Base-by-base conservation (phyloP, 2,329 filamentous ascomycete species). In the Aspergillus hiratsukae region DNA sequence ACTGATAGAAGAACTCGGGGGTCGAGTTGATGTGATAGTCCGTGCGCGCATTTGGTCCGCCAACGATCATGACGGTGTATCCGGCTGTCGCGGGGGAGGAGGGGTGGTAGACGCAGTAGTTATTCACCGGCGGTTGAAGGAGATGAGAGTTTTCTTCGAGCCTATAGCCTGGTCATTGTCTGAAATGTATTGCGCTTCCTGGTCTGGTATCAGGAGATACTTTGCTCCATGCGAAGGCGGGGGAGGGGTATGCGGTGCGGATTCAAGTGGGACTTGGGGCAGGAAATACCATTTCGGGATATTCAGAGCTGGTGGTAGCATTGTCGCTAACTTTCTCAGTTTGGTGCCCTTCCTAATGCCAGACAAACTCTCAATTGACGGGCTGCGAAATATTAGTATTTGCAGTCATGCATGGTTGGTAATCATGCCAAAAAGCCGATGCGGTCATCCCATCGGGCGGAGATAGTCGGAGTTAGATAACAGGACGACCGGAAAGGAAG, bases 11-110 rank as follows among this genome's bases (percentile, higher is more conserved):
- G 87, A 92, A 97, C 75, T 97, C 94, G 11, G 94, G 87, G 0
- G 93, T 97, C 67, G 86, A 80, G 81, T 97, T 97, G 83, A 97
- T 93, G 82, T 97, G 94, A 81, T 97, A 99, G 81, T 97, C 94
- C 55, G 92, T 97, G 62, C 94, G 87, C 59, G 90, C 90, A 75
- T 97, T 97, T 68, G 94, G 94, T 11, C 94, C 94, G 71, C 94
- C 94, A 60, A 99, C 92, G 66, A 96, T 91, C 88, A 79, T 79
- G 61, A 92, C 91, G 69, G 97, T 97, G 73, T 95, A 92, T 29
- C 94, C 94, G 69, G 92, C 89, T 59, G 97, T 94, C 63, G 93
- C 90, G 80, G 71, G 68, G 5, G 69, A 71, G 41, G 74, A 73
- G 3, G 72, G 71, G 72, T 96, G 89, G 79, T 96, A 96, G 68